phyloP scores from a whole-genome alignment of 1,284 basidiomycete genomes.

The Puccinia horiana region DNA sequence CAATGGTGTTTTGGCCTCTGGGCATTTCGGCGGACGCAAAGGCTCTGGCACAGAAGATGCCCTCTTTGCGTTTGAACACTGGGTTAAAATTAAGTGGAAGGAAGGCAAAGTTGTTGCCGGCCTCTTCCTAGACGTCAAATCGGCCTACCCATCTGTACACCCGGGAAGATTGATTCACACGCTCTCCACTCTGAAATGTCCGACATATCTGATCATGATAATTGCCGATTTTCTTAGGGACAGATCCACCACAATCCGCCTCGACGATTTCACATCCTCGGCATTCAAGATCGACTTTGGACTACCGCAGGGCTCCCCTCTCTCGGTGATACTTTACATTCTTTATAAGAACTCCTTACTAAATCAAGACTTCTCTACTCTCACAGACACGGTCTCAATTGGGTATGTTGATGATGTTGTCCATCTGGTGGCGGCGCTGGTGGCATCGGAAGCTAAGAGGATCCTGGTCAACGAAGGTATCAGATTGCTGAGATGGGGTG shows the following conservation, averaged over 20 bases:
- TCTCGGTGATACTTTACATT: constrained; percentile 17
- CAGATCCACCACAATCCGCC: not conserved
- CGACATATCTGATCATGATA: not conserved
- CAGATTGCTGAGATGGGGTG: not conserved
- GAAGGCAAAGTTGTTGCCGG: constrained; percentile 3
- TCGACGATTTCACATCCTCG: not conserved
- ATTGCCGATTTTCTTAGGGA: not conserved
- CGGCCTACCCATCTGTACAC: constrained; percentile 31
- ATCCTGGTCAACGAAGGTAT: not conserved
- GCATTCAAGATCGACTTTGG: not conserved
- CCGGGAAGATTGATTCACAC: not conserved
- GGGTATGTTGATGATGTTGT: constrained; percentile 19
- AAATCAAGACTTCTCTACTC: not conserved
- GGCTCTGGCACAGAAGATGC: not conserved
- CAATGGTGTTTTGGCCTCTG: not conserved
- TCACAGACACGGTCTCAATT: not conserved
- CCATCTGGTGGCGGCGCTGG: not conserved
- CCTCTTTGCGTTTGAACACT: not conserved
- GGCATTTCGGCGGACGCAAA: not conserved
- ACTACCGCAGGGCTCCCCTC: constrained; percentile 18
- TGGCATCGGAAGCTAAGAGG: not conserved
- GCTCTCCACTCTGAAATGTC: not conserved
- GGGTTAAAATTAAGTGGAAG: not conserved
- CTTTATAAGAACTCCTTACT: constrained; percentile 12
- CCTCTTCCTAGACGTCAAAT: constrained; percentile 34